phyloP scores from a whole-genome alignment of 495 filamentous ascomycete genomes.

The Hypomontagnella monticulosa region DNA sequence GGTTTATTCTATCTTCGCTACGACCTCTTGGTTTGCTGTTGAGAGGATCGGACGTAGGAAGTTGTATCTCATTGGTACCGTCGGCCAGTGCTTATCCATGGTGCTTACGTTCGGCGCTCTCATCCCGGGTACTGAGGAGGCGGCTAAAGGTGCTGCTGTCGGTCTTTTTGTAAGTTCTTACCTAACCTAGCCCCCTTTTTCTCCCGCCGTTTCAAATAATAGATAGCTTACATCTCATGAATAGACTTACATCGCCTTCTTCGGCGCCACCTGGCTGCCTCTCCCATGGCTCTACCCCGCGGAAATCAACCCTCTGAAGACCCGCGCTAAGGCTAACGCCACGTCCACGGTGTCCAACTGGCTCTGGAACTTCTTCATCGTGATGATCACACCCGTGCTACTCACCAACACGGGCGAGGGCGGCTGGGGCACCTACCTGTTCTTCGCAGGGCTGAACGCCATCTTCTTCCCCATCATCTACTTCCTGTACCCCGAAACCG shows the following conservation, averaged over 20 bases:
- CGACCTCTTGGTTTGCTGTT: constrained; percentile 82
- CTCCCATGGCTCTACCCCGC: constrained; percentile 72
- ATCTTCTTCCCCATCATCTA: constrained; percentile 73
- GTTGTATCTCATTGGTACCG: constrained; percentile 73
- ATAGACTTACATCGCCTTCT: constrained; percentile 74
- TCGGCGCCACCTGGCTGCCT: constrained; percentile 79
- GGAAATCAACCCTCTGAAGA: constrained; percentile 68
- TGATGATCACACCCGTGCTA: constrained; percentile 71
- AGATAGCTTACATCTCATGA: too few species aligned
- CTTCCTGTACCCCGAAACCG: constrained; percentile 77
- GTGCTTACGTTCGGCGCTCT: constrained; percentile 77
- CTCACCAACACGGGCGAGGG: constrained; percentile 68
- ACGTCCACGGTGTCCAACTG: constrained; percentile 75
- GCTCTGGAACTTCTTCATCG: constrained; percentile 66
- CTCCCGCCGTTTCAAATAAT: background rate
- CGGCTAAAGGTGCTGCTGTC: constrained; percentile 76
- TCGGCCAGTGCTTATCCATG: constrained; percentile 78
- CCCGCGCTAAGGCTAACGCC: constrained; percentile 71
- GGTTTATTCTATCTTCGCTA: constrained; percentile 79
- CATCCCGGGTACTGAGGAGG: constrained; percentile 63
- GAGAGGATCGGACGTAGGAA: constrained; percentile 78
- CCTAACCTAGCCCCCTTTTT: background rate
- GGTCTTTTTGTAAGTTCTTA: constrained; percentile 68
- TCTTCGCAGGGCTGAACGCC: constrained; percentile 72
- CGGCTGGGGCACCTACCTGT: constrained; percentile 73